phyloP scores from a whole-genome alignment of 1,284 basidiomycete species.

The Fomitopsis betulina region DNA sequence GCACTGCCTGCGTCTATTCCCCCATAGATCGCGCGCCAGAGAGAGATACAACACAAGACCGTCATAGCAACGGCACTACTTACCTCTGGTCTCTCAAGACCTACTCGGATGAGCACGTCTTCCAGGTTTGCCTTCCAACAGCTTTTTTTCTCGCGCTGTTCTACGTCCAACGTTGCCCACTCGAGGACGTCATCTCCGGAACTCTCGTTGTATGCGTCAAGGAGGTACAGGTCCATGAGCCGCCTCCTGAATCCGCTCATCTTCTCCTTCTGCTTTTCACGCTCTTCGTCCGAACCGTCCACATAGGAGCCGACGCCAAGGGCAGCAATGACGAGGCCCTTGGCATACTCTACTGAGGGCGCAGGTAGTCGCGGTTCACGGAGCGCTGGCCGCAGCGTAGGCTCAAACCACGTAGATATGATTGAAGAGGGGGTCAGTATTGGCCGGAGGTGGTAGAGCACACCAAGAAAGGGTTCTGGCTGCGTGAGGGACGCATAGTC shows the following conservation, averaged over 20 bases:
- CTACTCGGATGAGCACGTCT: constrained; percentile 63
- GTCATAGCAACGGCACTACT: constrained; percentile 24
- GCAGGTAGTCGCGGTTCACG: constrained; percentile 65
- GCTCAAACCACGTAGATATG: constrained; percentile 75
- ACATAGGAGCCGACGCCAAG: constrained; percentile 29
- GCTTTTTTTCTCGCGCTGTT: constrained; percentile 51
- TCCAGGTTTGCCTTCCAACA: constrained; percentile 76
- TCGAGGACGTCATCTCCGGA: constrained; percentile 70
- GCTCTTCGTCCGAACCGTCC: constrained; percentile 25
- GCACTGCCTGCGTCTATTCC: too few relatives aligned
- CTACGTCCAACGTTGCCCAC: constrained; percentile 59
- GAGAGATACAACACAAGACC: background rate
- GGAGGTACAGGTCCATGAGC: constrained; percentile 67
- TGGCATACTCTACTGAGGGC: constrained; percentile 56
- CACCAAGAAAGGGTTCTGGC: constrained; percentile 58
- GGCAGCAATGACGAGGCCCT: constrained; percentile 62
- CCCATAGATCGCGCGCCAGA: too few relatives aligned
- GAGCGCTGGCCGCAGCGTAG: constrained; percentile 68
- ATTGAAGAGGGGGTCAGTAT: constrained; percentile 59
- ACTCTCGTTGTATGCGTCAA: constrained; percentile 70
- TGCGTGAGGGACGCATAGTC: constrained; percentile 59
- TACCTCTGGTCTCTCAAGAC: constrained; percentile 57
- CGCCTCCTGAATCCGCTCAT: constrained; percentile 60
- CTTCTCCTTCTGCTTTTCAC: constrained; percentile 42
- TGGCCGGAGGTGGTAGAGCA: constrained; percentile 57